A percentile compares a stretch with the other conserved stretches of the same genome.
phyloP scores from a whole-genome alignment of 108 stramenopile species.

The Chaetoceros muelleri region DNA sequence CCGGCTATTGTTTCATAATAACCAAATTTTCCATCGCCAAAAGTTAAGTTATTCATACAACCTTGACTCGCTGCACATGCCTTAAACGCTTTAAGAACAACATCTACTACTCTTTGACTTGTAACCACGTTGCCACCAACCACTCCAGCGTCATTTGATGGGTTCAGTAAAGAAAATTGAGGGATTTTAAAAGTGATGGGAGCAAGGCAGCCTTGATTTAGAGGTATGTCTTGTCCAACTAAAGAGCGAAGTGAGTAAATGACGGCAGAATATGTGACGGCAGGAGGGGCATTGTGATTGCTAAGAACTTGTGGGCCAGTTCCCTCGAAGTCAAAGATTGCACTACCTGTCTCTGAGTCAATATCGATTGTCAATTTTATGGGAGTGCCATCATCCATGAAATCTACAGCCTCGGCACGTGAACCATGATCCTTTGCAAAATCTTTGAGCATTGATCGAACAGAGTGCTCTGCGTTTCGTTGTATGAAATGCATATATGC shows the following conservation, averaged over 20 bases:
- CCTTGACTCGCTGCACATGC: slow-evolving; percentile 98
- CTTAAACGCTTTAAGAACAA: slow-evolving; percentile 91
- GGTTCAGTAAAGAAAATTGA: slow-evolving; percentile 75
- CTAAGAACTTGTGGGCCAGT: slow-evolving; percentile 92
- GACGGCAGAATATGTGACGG: slow-evolving; percentile 95
- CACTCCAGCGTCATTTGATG: slow-evolving; percentile 88
- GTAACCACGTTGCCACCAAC: slow-evolving; percentile 99
- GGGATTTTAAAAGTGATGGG: slow-evolving; percentile 93
- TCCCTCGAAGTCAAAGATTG: slow-evolving; percentile 94
- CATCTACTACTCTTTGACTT: slow-evolving; percentile 95
- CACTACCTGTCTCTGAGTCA: slow-evolving; percentile 64
- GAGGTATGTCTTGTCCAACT: slow-evolving; percentile 87
- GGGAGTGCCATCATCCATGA: slow-evolving; percentile 96
- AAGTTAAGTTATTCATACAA: slow-evolving; percentile 99
- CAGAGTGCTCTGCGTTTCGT: slow-evolving; percentile 88
- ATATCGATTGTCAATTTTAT: slow-evolving; percentile 86
- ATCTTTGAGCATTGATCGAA: slow-evolving; percentile 86
- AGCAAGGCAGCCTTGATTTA: slow-evolving; percentile 96
- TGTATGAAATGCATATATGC: slow-evolving; percentile 98
- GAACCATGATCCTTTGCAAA: slow-evolving; percentile 55
- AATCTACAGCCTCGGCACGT: slow-evolving; percentile 71
- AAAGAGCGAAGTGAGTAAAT: slow-evolving; percentile 95
- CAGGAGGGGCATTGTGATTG: slow-evolving; percentile 98
- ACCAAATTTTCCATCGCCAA: slow-evolving; percentile 93
- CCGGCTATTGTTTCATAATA: slow-evolving; percentile 99